Conservation (phyloP, 176 grass and related monocot species). For the Aegilops tauschii region DNA sequence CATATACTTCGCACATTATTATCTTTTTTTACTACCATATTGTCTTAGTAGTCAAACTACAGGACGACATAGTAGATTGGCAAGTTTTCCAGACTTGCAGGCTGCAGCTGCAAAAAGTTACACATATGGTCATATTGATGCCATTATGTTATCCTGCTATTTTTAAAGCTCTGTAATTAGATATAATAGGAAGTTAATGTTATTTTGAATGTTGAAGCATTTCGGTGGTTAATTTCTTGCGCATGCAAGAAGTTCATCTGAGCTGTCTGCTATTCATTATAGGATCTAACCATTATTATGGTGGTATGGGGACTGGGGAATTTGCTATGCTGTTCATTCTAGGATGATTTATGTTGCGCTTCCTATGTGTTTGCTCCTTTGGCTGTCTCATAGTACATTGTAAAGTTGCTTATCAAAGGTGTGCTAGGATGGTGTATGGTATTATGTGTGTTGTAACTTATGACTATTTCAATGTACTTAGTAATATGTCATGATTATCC, state of each 20-base stretch:
- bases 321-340: background rate
- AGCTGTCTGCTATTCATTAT: background rate
- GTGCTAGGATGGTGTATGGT: background rate
- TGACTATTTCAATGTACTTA: constrained; percentile 11
- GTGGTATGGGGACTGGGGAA: background rate
- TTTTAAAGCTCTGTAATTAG: background rate
- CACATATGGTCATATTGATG: background rate
- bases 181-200: background rate
- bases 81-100: background rate
- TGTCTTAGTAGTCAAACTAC: background rate
- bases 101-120: background rate
- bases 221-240: background rate
- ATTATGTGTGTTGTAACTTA: background rate
- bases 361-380: constrained; percentile 10
- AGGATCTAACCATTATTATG: background rate
- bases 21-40: constrained; percentile 4
- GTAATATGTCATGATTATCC: background rate
- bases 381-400: background rate
- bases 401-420: background rate
- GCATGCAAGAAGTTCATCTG: background rate
- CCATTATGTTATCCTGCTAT: constrained; percentile 8
- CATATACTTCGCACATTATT: background rate
- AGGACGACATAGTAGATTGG: background rate
- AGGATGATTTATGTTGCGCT: background rate
- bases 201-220: background rate